These are phyloP conservation scores for Astrephomene gubernaculifera DNA, from an alignment of 139 green algal species.

Conservation along the genomic window DNA sequence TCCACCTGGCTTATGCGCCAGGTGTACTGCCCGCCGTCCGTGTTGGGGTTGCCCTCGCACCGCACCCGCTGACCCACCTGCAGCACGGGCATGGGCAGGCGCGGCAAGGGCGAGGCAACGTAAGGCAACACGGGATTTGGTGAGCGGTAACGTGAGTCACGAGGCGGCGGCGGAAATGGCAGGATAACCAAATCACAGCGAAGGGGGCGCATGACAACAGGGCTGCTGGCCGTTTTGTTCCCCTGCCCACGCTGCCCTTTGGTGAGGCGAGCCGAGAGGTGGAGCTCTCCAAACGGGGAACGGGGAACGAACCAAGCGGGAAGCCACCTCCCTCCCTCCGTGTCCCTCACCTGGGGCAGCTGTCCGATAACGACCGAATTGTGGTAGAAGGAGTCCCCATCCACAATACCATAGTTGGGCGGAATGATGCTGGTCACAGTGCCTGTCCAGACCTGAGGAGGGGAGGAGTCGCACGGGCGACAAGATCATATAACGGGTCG, in stretches of 20 bases:
- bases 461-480: background rate
- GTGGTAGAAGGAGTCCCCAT: conserved; percentile 71
- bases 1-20: conserved; percentile 65
- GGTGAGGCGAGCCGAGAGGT: no score
- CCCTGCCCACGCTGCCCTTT: no score
- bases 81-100: background rate
- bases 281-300: no score
- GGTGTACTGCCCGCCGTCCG: conserved; percentile 67
- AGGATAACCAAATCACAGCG: no score
- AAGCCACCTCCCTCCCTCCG: background rate
- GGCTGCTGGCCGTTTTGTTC: no score
- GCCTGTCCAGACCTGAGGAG: conserved; percentile 56
- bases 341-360: conserved; percentile 21
- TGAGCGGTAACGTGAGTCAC: no score
- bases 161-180: no score
- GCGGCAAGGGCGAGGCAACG: no score
- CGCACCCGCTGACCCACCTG: conserved; percentile 66
- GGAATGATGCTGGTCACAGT: conserved; percentile 72
- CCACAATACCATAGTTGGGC: conserved; percentile 78
- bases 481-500: no score
- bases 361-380: conserved; percentile 52
- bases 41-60: conserved; percentile 68
- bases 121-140: no score
- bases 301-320: no score
- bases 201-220: no score